Evolutionary conservation across 805 yeast genomes (phyloP), one percentile per base, ranked within the genome.

Genomic region (Saccharomycopsis capsularis): DNA sequence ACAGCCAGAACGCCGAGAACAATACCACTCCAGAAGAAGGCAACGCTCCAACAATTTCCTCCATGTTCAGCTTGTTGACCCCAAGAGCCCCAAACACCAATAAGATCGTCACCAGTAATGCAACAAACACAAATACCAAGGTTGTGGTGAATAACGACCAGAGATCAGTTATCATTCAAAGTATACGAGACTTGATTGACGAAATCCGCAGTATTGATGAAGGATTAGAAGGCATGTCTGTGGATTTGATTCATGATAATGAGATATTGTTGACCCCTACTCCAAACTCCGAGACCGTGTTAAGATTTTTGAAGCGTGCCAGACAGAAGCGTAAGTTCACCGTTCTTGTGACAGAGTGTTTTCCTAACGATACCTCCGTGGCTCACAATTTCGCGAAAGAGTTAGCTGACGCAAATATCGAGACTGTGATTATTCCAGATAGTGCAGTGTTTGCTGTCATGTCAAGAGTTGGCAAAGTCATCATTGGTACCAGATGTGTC

Each of bases 401-500:
- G 48, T 74, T 93, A 55, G 83, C 95, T 1, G 83, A 80, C 48
- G 88, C 91, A 48, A 86, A 90, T 46, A 87, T 93, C 41, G 95
- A 89, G 55, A 82, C 96, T 1, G 85, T 90, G 2, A 76, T 93
- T 47, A 85, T 93, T 32, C 97, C 99, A 1, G 99, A 93, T 62
- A 76, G 95, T 3, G 84, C 95, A 23, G 89, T 84, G 0, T 88
- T 83, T 65, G 97, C 99, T 0, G 88, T 93, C 42, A 93, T 93
- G 98, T 85, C 96, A 35, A 74, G 96, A 56, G 98, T 93, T 3
- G 96, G 97, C 40, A 95, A 95, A 64, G 99, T 93, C 27, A 79
- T 93, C 51, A 78, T 95, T 47, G 97, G 98, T 35, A 84, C 98
- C 3, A 77, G 85, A 53, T 80, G 96, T 0, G 97, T 93, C 3